phyloP scores from a whole-genome alignment of 805 yeast species.

The Candida tammaniensis region DNA sequence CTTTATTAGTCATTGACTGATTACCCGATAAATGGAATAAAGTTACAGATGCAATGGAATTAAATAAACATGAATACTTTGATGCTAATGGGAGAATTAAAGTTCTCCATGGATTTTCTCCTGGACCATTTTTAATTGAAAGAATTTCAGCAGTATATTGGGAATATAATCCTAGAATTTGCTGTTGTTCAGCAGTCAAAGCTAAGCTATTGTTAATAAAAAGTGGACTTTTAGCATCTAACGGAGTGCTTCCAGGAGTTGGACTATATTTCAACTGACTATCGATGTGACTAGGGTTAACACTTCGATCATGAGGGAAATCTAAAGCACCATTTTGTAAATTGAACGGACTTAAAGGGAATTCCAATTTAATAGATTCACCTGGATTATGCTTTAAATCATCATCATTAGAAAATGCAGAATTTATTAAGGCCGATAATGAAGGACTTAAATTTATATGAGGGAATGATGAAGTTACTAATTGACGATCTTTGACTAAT shows the following conservation, averaged over 20 bases:
- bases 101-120: conserved; percentile 68
- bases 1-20: conserved; percentile 36
- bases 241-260: conserved; percentile 7
- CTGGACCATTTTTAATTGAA: conserved; percentile 62
- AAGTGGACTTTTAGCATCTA: conserved; percentile 9
- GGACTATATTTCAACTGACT: conserved; percentile 1
- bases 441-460: conserved; percentile 34
- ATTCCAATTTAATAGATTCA: conserved; percentile 17
- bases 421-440: conserved; percentile 35
- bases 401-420: conserved; percentile 29
- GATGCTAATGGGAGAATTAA: conserved; percentile 54
- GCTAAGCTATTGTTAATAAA: conserved; percentile 2
- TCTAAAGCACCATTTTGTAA: conserved; percentile 10
- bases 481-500: conserved; percentile 5
- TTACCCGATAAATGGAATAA: conserved; percentile 51
- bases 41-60: conserved; percentile 67
- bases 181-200: conserved; percentile 34
- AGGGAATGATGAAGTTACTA: conserved; percentile 2
- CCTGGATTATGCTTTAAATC: conserved; percentile 12
- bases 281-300: conserved; percentile 5
- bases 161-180: conserved; percentile 32
- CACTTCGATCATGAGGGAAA: conserved; percentile 3
- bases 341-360: conserved; percentile 29
- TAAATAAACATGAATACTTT: conserved; percentile 54
- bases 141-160: conserved; percentile 44